These are phyloP conservation scores for Pulveroboletus ravenelii DNA, from an alignment of 768 basidiomycete genomes.

Conservation along the genomic window DNA sequence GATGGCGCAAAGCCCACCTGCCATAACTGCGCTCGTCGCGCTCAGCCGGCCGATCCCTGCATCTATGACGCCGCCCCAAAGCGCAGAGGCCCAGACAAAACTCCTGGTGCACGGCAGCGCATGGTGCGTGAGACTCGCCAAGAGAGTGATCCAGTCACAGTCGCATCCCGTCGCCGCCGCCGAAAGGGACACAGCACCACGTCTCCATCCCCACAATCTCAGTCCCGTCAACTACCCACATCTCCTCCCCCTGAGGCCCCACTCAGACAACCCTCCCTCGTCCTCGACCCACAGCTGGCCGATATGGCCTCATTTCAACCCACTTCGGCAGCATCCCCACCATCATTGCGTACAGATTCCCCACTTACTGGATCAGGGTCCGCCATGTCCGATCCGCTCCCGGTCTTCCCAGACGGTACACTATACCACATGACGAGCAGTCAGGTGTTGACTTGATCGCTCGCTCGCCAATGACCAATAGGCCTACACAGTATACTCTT, in stretches of 20 bases:
- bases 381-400: constrained; percentile 5
- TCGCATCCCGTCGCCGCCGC: constrained; percentile 23
- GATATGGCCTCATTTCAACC: constrained; percentile 15
- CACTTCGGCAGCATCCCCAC: neutral
- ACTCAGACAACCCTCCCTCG: constrained; percentile 8
- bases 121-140: constrained; percentile 39
- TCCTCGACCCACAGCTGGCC: constrained; percentile 25
- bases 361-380: constrained; percentile 6
- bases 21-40: constrained; percentile 62
- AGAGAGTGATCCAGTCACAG: constrained; percentile 28
- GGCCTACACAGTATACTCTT: constrained; percentile 8
- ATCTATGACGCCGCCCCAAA: constrained; percentile 68
- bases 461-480: constrained; percentile 21
- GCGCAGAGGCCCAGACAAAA: constrained; percentile 75
- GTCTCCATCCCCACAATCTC: constrained; percentile 1
- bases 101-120: constrained; percentile 74
- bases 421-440: constrained; percentile 18
- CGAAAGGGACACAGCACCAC: constrained; percentile 11
- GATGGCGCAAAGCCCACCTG: constrained; percentile 77
- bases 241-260: neutral
- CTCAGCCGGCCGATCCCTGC: constrained; percentile 45
- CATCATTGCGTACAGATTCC: neutral
- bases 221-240: neutral
- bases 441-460: constrained; percentile 30
- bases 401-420: constrained; percentile 6